These are phyloP conservation scores for Phytophthora constricta DNA, from an alignment of 352 stramenopile species.

Conservation along the genomic window DNA sequence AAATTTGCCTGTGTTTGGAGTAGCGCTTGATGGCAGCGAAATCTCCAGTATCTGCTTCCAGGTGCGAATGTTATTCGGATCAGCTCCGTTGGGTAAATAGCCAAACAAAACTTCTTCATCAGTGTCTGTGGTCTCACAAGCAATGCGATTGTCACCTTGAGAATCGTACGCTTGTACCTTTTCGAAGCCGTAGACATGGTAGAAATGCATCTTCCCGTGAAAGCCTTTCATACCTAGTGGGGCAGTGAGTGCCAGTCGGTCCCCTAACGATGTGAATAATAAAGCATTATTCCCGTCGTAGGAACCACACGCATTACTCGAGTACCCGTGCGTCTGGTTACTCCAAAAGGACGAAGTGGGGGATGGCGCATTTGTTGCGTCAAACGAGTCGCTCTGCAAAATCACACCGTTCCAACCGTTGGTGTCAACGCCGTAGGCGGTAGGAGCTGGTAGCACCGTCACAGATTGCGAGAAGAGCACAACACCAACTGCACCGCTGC, in stretches of 20 bases:
- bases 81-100: constrained; percentile 41
- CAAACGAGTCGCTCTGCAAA: constrained; percentile 70
- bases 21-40: constrained; percentile 21
- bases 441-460: constrained; percentile 45
- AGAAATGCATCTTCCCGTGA: constrained; percentile 68
- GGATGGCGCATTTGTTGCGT: constrained; percentile 23
- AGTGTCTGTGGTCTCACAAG: constrained; percentile 58
- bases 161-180: constrained; percentile 52
- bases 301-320: constrained; percentile 57
- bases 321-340: constrained; percentile 58
- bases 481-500: not conserved
- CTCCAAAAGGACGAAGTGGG: constrained; percentile 55
- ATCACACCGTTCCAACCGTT: constrained; percentile 53
- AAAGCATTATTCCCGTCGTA: constrained; percentile 51
- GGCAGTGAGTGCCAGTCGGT: constrained; percentile 55
- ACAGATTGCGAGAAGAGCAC: constrained; percentile 36
- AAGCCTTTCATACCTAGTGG: constrained; percentile 58
- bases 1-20: constrained; percentile 5
- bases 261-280: constrained; percentile 69
- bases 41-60: constrained; percentile 55
- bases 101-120: constrained; percentile 63
- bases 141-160: constrained; percentile 59
- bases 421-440: constrained; percentile 42
- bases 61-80: constrained; percentile 46
- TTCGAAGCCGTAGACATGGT: constrained; percentile 64